phyloP scores from a whole-genome alignment of 2,329 filamentous ascomycete genomes.

The Fusarium oligoseptatum region DNA sequence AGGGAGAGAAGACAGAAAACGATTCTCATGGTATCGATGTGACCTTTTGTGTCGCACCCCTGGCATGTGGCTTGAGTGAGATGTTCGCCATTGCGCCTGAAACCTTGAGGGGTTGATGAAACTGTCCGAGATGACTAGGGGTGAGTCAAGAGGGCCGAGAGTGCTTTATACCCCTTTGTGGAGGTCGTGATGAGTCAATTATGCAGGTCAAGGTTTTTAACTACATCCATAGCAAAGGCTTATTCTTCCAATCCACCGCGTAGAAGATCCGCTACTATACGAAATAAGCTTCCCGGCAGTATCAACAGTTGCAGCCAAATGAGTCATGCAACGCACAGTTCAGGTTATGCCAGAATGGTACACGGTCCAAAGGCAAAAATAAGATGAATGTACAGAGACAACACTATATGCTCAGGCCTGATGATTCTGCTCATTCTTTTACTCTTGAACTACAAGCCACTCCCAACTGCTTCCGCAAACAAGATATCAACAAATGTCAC shows the following conservation, averaged over 20 bases:
- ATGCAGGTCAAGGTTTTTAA: neutral
- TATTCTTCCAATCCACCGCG: neutral
- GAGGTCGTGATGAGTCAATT: neutral
- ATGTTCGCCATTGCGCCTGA: neutral
- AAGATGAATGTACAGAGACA: no score
- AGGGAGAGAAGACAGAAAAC: conserved; percentile 7
- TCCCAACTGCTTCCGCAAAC: conserved; percentile 29
- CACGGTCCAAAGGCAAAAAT: no score
- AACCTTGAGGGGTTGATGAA: neutral
- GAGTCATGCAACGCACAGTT: no score
- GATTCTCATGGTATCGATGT: neutral
- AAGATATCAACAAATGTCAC: conserved; percentile 32
- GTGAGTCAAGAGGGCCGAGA: neutral
- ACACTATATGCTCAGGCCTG: no score
- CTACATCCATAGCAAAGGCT: neutral
- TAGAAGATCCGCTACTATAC: neutral
- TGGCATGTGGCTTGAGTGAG: no score
- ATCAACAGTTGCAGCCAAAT: no score
- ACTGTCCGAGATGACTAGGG: neutral
- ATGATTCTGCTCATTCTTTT: neutral
- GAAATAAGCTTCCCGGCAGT: no score
- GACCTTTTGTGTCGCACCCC: neutral
- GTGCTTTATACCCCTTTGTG: neutral
- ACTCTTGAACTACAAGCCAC: neutral
- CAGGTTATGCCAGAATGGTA: no score